A percentile compares a stretch with the other conserved stretches of the same genome.
These are phyloP conservation scores for Fomes fomentarius DNA, from an alignment of 1,284 basidiomycete genomes.

Conservation along the genomic window DNA sequence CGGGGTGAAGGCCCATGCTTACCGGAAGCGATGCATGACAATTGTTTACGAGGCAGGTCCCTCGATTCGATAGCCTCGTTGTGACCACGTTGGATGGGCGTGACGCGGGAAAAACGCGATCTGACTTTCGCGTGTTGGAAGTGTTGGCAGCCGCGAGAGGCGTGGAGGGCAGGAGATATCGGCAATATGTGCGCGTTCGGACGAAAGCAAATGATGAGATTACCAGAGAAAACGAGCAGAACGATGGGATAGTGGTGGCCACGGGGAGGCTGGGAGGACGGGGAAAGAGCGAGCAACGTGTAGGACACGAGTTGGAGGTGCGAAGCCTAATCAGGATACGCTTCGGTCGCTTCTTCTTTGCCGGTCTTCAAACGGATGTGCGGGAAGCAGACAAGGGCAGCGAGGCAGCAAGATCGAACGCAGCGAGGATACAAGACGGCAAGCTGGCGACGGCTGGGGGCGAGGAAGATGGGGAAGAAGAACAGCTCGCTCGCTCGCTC, in stretches of 20 bases:
- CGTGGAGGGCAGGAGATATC: constrained; percentile 25
- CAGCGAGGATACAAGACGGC: neutral
- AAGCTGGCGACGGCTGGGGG: neutral
- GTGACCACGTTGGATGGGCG: constrained; percentile 60
- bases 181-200: constrained; percentile 16
- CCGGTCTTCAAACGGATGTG: constrained; percentile 7
- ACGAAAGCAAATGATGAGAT: constrained; percentile 20
- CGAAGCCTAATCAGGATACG: constrained; percentile 18
- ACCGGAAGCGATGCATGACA: constrained; percentile 82
- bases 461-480: neutral
- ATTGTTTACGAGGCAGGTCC: constrained; percentile 26
- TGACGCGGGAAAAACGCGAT: constrained; percentile 26
- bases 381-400: constrained; percentile 12
- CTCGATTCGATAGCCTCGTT: constrained; percentile 49
- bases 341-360: constrained; percentile 26
- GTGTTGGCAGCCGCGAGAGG: constrained; percentile 16
- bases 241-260: constrained; percentile 6
- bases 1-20: constrained; percentile 40
- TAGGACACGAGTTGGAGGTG: constrained; percentile 62
- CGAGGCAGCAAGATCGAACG: too few relatives aligned
- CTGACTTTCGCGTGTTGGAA: constrained; percentile 7
- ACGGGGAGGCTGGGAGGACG: constrained; percentile 25
- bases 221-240: constrained; percentile 22
- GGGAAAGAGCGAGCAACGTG: constrained; percentile 66
- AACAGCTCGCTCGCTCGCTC: neutral